Conservation (phyloP, 2,329 filamentous ascomycete species). For the Monosporascus sp. region DNA sequence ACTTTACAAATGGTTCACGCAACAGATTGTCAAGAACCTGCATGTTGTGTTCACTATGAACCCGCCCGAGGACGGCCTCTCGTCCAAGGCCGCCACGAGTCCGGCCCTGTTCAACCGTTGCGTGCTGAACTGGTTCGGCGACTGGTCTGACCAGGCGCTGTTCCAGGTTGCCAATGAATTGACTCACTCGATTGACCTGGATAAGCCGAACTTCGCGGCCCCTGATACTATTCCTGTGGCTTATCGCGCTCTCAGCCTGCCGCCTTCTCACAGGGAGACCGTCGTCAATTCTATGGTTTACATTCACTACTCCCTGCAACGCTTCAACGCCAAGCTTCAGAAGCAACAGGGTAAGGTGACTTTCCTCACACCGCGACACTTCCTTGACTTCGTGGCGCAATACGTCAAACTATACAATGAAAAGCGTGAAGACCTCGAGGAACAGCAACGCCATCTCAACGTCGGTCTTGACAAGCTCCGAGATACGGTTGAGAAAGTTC, state of each 20-base stretch:
- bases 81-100: constrained; percentile 94
- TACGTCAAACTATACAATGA: constrained; percentile 97
- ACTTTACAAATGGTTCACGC: constrained; percentile 99
- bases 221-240: constrained; percentile 91
- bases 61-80: constrained; percentile 88
- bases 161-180: constrained; percentile 97
- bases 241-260: constrained; percentile 77
- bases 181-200: constrained; percentile 92
- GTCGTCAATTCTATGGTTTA: constrained; percentile 99
- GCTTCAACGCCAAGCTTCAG: constrained; percentile 80
- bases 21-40: constrained; percentile 97
- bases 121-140: constrained; percentile 98
- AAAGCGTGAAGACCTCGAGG: constrained; percentile 96
- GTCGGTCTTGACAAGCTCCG: constrained; percentile 95
- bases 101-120: constrained; percentile 98
- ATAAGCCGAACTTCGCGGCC: constrained; percentile 76
- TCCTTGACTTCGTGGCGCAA: constrained; percentile 95
- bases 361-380: constrained; percentile 92
- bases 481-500: constrained; percentile 95
- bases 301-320: constrained; percentile 89
- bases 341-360: constrained; percentile 92
- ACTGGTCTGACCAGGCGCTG: constrained; percentile 98
- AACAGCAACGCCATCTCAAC: constrained; percentile 97
- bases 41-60: constrained; percentile 99
- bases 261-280: constrained; percentile 83